Conservation (phyloP, 768 basidiomycete genomes). For the Tricholoma furcatifolium region DNA sequence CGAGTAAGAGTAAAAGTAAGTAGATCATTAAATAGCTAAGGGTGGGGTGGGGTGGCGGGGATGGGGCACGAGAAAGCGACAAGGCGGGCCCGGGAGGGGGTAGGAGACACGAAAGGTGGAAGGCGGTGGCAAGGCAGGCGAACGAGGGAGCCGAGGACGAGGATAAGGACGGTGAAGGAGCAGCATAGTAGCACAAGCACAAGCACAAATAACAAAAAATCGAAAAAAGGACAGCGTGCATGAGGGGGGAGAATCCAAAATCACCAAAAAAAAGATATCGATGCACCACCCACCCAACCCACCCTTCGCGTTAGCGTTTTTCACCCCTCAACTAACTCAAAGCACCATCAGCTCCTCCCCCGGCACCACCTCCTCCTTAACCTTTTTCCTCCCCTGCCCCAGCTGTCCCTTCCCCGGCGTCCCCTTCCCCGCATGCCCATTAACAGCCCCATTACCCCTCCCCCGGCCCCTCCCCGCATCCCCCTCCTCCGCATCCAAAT, state of each 20-base stretch:
- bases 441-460: constrained; percentile 12
- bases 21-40: too few relatives aligned
- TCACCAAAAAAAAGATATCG: neutral
- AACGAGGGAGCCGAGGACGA: too few relatives aligned
- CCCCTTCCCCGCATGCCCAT: constrained; percentile 9
- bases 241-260: neutral
- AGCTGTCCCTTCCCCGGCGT: constrained; percentile 10
- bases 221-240: neutral
- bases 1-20: too few relatives aligned
- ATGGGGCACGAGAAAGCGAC: too few relatives aligned
- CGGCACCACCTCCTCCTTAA: constrained; percentile 15
- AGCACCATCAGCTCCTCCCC: constrained; percentile 24
- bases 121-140: too few relatives aligned
- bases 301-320: neutral
- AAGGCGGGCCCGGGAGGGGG: too few relatives aligned
- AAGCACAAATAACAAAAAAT: neutral
- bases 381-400: neutral
- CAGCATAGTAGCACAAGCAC: too few relatives aligned
- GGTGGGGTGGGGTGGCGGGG: too few relatives aligned
- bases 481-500: neutral
- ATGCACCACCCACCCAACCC: neutral
- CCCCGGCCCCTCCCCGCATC: constrained; percentile 17
- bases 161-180: too few relatives aligned
- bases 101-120: too few relatives aligned
- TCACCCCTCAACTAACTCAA: too few relatives aligned